Percentiles rank a stretch among this genome's conserved stretches.
These are phyloP conservation scores for Backusella tarrabulga DNA, from an alignment of 192 early-diverging fungal species.

Conservation along the genomic window DNA sequence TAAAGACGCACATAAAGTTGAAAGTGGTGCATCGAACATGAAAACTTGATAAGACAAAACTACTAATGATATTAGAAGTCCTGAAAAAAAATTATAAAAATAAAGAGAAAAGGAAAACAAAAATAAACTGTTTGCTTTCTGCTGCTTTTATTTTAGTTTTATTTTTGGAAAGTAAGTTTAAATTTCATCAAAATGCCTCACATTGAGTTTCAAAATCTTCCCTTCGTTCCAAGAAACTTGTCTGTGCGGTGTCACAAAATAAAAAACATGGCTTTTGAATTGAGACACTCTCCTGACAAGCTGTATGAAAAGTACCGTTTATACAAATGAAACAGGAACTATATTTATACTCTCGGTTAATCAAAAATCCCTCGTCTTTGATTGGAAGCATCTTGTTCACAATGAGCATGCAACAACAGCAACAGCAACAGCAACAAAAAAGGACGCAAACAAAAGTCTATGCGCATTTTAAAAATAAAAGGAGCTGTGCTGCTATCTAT, in stretches of 20 bases:
- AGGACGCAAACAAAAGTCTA: neutral
- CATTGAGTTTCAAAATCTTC: neutral
- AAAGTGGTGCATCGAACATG: slow-evolving; percentile 24
- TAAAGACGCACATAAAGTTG: slow-evolving; percentile 18
- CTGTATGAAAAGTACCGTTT: neutral
- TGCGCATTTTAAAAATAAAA: neutral
- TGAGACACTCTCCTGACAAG: neutral
- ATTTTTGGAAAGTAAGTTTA: neutral
- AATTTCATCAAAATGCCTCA: slow-evolving; percentile 1
- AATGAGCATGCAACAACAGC: neutral
- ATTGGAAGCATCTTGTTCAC: neutral
- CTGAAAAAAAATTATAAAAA: neutral
- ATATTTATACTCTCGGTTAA: neutral
- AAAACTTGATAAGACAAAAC: neutral
- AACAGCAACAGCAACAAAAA: neutral
- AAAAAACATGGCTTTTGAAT: neutral
- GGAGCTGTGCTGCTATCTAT: neutral
- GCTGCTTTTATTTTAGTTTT: neutral
- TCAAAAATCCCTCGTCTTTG: neutral
- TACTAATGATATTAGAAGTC: neutral
- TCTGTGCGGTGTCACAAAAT: slow-evolving; percentile 4
- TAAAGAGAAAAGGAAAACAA: neutral
- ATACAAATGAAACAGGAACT: neutral
- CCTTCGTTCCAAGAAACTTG: neutral
- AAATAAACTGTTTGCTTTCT: neutral